Percentiles rank a stretch among this genome's conserved stretches.
These are phyloP conservation scores for Eimeria maxima DNA, from an alignment of 169 alveolate species.

Conservation along the genomic window DNA sequence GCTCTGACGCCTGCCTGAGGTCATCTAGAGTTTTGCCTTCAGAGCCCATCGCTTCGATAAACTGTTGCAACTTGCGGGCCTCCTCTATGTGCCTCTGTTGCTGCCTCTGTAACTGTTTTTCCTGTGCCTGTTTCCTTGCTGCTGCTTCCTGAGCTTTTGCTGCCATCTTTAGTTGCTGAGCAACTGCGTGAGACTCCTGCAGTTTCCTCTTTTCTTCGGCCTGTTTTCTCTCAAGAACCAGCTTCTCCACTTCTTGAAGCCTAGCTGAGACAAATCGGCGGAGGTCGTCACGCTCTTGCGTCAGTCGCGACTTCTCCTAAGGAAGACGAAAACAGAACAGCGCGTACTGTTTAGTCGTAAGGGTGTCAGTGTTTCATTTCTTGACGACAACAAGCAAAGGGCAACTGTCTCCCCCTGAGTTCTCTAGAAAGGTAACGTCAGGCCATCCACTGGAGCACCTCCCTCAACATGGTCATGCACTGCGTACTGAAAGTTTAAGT, in stretches of 20 bases:
- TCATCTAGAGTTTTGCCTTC: slow-evolving; percentile 76
- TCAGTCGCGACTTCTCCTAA: slow-evolving; percentile 41
- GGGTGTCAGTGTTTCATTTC: not conserved
- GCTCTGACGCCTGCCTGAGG: slow-evolving; percentile 61
- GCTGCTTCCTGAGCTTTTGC: slow-evolving; percentile 48
- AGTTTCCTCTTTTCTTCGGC: slow-evolving; percentile 55
- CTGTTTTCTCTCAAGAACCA: slow-evolving; percentile 56
- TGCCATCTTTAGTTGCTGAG: slow-evolving; percentile 16
- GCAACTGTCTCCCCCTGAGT: not conserved
- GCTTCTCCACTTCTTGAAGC: slow-evolving; percentile 72
- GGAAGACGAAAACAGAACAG: not conserved
- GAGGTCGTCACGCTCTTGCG: slow-evolving; percentile 66
- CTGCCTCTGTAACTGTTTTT: slow-evolving; percentile 42
- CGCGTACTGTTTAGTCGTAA: not conserved
- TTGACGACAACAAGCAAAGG: not conserved
- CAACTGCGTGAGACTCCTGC: slow-evolving; percentile 48
- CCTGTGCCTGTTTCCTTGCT: slow-evolving; percentile 40
- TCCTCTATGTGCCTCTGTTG: slow-evolving; percentile 36
- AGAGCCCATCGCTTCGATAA: slow-evolving; percentile 70
- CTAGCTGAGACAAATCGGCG: slow-evolving; percentile 64
- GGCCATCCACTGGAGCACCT: not conserved
- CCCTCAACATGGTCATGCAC: not conserved
- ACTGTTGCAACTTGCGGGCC: slow-evolving; percentile 76
- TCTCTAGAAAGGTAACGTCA: not conserved
- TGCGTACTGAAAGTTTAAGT: not conserved